A percentile compares a stretch with the other conserved stretches of the same genome.
These are phyloP conservation scores for Claviceps cyperi DNA, from an alignment of 2,329 filamentous ascomycete genomes.

Conservation along the genomic window DNA sequence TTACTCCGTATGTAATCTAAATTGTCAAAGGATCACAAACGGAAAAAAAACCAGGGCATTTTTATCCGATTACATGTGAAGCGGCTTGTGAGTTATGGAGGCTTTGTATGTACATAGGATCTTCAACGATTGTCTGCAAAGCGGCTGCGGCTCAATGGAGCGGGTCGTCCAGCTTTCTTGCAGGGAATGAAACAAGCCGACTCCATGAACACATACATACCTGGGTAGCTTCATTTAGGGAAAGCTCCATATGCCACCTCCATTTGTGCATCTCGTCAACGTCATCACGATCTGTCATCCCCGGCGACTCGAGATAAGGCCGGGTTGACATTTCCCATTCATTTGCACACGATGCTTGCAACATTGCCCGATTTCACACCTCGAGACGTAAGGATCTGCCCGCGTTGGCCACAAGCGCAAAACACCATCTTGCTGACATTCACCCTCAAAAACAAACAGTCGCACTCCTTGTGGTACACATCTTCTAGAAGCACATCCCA, in stretches of 20 bases:
- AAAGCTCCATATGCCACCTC: neutral
- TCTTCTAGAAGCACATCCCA: constrained; percentile 40
- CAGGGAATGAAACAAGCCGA: neutral
- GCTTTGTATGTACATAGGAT: too few relatives aligned
- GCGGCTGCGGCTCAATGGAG: too few relatives aligned
- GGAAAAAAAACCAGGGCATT: neutral
- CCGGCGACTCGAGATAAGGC: neutral
- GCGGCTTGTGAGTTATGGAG: too few relatives aligned
- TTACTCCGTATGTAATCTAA: neutral
- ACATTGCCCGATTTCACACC: constrained; percentile 54
- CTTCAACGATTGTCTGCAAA: too few relatives aligned
- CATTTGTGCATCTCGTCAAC: neutral
- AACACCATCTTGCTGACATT: neutral
- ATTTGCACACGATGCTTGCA: constrained; percentile 35
- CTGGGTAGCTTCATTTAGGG: neutral
- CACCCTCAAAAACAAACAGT: constrained; percentile 27
- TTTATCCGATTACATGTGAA: too few relatives aligned
- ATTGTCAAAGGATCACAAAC: neutral
- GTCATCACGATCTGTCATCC: neutral
- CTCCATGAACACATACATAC: neutral
- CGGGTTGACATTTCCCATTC: neutral
- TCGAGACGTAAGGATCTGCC: constrained; percentile 42
- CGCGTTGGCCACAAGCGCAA: neutral
- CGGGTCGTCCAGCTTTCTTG: too few relatives aligned
- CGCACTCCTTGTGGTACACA: constrained; percentile 60